phyloP scores from a whole-genome alignment of 768 basidiomycete species.

The Podaxis pistillaris region DNA sequence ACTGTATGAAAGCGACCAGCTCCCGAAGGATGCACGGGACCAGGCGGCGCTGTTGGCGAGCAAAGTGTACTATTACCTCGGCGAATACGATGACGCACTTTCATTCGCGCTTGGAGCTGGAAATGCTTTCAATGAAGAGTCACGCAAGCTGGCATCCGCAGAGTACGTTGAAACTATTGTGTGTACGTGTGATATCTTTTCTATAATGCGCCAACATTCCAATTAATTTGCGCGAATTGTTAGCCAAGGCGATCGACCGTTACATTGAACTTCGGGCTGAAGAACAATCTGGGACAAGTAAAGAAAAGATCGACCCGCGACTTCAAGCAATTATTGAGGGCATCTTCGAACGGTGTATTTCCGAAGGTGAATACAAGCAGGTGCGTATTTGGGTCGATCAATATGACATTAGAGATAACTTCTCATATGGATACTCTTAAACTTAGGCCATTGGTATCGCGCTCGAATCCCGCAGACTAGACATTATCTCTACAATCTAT shows the following conservation, averaged over 20 bases:
- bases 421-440: neutral
- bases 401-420: conserved; percentile 15
- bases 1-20: conserved; percentile 79
- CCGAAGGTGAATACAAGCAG: conserved; percentile 90
- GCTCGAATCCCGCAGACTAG: conserved; percentile 85
- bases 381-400: conserved; percentile 35
- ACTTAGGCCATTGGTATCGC: conserved; percentile 90
- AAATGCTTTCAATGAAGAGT: conserved; percentile 77
- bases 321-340: conserved; percentile 84
- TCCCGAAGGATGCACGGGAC: conserved; percentile 72
- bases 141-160: conserved; percentile 57
- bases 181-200: conserved; percentile 53
- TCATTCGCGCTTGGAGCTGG: conserved; percentile 94
- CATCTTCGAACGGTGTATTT: conserved; percentile 83
- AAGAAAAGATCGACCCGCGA: conserved; percentile 72
- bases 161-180: conserved; percentile 96
- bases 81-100: conserved; percentile 93
- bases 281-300: conserved; percentile 44
- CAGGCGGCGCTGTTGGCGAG: conserved; percentile 91
- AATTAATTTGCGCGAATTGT: conserved; percentile 6
- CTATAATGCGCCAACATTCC: neutral
- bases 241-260: conserved; percentile 95
- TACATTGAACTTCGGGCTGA: conserved; percentile 74
- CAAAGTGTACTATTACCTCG: conserved; percentile 97
- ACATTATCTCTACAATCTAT: conserved; percentile 81